These are phyloP conservation scores for Mangifera indica DNA, from an alignment of 345 rosid species.

Conservation along the genomic window DNA sequence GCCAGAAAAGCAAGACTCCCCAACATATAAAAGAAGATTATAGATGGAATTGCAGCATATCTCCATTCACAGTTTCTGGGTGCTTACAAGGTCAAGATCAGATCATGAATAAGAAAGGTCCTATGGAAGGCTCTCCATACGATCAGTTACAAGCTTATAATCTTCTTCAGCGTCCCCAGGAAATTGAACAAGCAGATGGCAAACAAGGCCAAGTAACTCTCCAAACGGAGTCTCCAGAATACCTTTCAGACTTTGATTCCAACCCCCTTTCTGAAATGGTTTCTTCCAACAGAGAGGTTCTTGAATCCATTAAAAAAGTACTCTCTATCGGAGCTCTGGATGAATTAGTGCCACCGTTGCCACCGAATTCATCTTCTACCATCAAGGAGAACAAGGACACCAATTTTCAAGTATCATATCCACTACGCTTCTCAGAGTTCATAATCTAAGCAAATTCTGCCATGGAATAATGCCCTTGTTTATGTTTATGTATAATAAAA, in stretches of 20 bases:
- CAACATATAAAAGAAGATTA: conserved; percentile 13
- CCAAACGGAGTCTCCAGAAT: conserved; percentile 25
- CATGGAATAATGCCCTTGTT: too few species aligned
- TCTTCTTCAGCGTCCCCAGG: conserved; percentile 23
- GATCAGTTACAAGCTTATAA: conserved; percentile 16
- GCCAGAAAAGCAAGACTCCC: conserved; percentile 19
- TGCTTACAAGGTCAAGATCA: conserved; percentile 33
- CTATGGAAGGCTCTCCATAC: neutral
- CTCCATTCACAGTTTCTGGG: conserved; percentile 15
- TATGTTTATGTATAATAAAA: too few species aligned
- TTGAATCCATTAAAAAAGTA: conserved; percentile 28
- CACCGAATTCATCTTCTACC: conserved; percentile 11
- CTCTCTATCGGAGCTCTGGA: conserved; percentile 32
- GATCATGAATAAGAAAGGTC: neutral
- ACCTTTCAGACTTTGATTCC: conserved; percentile 11
- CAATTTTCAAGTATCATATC: conserved; percentile 22
- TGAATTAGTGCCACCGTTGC: conserved; percentile 21
- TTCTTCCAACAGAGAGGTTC: conserved; percentile 19
- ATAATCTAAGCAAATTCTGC: neutral
- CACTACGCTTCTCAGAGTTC: conserved; percentile 19
- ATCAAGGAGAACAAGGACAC: neutral
- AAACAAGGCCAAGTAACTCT: conserved; percentile 13
- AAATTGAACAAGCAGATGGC: conserved; percentile 16
- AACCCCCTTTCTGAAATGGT: conserved; percentile 1
- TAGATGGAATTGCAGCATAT: conserved; percentile 1